phyloP scores from a whole-genome alignment of 108 stramenopile genomes.

The Pseudonitzschia delicatissima region DNA sequence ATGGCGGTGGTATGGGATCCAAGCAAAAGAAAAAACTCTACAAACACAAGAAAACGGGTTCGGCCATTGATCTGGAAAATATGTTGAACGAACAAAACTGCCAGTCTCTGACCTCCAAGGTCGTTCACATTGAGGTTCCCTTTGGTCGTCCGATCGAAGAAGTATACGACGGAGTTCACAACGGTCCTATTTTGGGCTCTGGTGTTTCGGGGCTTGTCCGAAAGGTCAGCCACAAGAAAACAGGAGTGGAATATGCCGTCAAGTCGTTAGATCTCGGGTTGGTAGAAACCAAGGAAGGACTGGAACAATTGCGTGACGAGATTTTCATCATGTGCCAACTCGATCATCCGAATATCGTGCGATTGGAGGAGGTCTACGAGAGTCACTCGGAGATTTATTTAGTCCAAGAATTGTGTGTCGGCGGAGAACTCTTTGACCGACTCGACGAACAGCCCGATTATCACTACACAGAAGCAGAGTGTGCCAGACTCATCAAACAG shows the following conservation, averaged over 20 bases:
- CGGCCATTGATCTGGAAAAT: slow-evolving; percentile 41
- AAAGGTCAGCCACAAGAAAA: slow-evolving; percentile 58
- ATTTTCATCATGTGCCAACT: slow-evolving; percentile 86
- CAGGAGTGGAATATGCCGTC: slow-evolving; percentile 63
- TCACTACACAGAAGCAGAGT: slow-evolving; percentile 77
- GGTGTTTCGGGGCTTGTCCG: slow-evolving; percentile 78
- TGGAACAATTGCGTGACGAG: slow-evolving; percentile 75
- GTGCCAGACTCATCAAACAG: slow-evolving; percentile 79
- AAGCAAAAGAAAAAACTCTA: slow-evolving; percentile 15
- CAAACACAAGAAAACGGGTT: slow-evolving; percentile 32
- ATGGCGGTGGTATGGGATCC: neutral
- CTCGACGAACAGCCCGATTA: slow-evolving; percentile 80
- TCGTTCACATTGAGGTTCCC: slow-evolving; percentile 77
- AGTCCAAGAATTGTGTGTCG: slow-evolving; percentile 88
- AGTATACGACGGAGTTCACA: slow-evolving; percentile 80
- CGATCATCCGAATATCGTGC: slow-evolving; percentile 81
- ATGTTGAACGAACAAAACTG: slow-evolving; percentile 34
- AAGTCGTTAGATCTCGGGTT: slow-evolving; percentile 77
- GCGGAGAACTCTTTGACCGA: slow-evolving; percentile 93
- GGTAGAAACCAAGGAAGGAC: slow-evolving; percentile 64
- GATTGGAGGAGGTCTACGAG: slow-evolving; percentile 74
- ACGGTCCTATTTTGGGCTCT: slow-evolving; percentile 70
- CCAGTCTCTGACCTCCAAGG: slow-evolving; percentile 32
- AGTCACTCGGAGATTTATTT: slow-evolving; percentile 77
- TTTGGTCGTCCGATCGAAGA: slow-evolving; percentile 79